Evolutionary conservation across 1,284 basidiomycete species (phyloP).

Genomic region (Phellinidium pouzarii): DNA sequence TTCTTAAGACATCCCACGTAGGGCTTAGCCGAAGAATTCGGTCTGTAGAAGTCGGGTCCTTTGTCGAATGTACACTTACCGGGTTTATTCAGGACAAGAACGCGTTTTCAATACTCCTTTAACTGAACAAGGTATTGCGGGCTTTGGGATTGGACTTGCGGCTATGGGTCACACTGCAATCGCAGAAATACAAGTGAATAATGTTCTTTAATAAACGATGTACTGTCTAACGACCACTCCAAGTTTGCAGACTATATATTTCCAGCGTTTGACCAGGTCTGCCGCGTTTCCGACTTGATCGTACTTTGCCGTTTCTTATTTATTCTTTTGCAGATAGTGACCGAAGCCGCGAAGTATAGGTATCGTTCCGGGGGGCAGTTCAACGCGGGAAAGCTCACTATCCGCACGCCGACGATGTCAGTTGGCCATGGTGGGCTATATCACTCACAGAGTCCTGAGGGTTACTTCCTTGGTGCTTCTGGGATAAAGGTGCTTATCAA

Average conservation of each 20-base stretch:
- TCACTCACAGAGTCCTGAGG: constrained; percentile 92
- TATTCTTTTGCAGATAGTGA: constrained; percentile 62
- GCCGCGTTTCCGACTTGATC: too few species aligned
- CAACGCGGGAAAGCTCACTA: constrained; percentile 79
- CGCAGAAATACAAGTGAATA: constrained; percentile 70
- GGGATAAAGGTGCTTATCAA: constrained; percentile 70
- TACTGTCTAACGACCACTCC: neutral
- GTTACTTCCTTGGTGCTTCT: constrained; percentile 86
- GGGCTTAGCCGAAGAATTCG: constrained; percentile 91
- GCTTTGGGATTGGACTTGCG: constrained; percentile 89
- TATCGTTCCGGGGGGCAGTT: constrained; percentile 86
- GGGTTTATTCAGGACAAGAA: constrained; percentile 56
- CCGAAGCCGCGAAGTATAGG: constrained; percentile 91
- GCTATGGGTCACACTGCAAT: constrained; percentile 93
- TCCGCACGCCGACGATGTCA: constrained; percentile 84
- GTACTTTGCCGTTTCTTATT: constrained; percentile 5
- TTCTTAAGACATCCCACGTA: constrained; percentile 30
- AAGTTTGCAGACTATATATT: constrained; percentile 82
- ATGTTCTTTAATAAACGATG: constrained; percentile 31
- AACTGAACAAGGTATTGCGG: constrained; percentile 92
- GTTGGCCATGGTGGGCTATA: constrained; percentile 93
- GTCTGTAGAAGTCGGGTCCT: constrained; percentile 32
- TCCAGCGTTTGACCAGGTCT: constrained; percentile 87
- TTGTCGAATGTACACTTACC: constrained; percentile 6
- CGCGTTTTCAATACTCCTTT: constrained; percentile 94